A percentile compares a stretch with the other conserved stretches of the same genome.
These are phyloP conservation scores for Vigna trinervia DNA, from an alignment of 306 rosid species.

Conservation along the genomic window DNA sequence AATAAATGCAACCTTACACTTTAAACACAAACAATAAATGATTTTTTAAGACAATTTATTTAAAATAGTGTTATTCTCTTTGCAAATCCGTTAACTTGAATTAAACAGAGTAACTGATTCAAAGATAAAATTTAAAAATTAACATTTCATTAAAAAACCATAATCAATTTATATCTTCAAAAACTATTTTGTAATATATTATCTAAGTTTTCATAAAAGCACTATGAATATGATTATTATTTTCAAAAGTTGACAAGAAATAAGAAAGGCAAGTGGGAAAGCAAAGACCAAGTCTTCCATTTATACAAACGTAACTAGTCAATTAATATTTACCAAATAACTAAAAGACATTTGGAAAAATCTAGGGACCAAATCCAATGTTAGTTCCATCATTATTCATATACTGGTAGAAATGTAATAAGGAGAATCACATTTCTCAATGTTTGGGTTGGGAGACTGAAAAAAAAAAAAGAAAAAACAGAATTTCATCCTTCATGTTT, in stretches of 20 bases:
- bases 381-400: neutral
- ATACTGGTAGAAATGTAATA: neutral
- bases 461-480: neutral
- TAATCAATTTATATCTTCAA: too few relatives aligned
- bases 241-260: neutral
- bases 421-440: neutral
- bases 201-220: too few relatives aligned
- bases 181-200: too few relatives aligned
- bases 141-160: too few relatives aligned
- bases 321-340: neutral
- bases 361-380: neutral
- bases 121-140: too few relatives aligned
- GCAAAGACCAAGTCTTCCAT: constrained; percentile 19
- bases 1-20: too few relatives aligned
- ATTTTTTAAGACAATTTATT: too few relatives aligned
- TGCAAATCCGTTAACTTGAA: too few relatives aligned
- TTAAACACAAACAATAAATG: too few relatives aligned
- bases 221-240: too few relatives aligned
- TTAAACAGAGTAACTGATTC: too few relatives aligned
- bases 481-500: neutral
- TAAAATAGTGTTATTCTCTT: too few relatives aligned
- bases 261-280: neutral
- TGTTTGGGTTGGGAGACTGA: neutral
- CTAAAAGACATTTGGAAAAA: neutral
- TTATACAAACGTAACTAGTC: neutral